A percentile compares a stretch with the other conserved stretches of the same genome.
phyloP scores from a whole-genome alignment of 1,284 basidiomycete genomes.

The Schizophyllum commune region DNA sequence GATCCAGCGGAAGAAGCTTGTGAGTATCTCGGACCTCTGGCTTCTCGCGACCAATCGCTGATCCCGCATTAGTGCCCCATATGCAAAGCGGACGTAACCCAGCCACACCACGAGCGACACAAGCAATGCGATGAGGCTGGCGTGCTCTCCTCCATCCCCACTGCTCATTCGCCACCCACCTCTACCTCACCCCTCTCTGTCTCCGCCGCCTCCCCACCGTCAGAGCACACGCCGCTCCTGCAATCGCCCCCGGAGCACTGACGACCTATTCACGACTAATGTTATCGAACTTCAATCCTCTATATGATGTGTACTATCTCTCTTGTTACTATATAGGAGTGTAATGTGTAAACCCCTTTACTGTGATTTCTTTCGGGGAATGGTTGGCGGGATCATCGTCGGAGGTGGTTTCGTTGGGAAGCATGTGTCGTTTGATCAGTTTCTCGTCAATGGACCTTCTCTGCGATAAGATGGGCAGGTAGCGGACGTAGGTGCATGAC shows the following conservation, averaged over 20 bases:
- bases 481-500: no score
- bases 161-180: neutral
- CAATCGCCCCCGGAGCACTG: neutral
- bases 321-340: neutral
- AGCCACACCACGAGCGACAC: conserved; percentile 27
- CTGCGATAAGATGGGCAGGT: no score
- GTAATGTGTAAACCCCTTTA: neutral
- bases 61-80: conserved; percentile 63
- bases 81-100: conserved; percentile 83
- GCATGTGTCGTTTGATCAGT: no score
- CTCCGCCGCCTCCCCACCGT: neutral
- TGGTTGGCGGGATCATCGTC: no score
- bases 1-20: conserved; percentile 82
- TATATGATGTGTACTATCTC: neutral
- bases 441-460: no score
- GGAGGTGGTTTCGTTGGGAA: no score
- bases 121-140: neutral
- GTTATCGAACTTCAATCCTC: neutral
- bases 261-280: neutral
- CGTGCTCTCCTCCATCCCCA: neutral
- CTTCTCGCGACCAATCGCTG: conserved; percentile 5
- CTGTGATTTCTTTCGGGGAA: neutral
- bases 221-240: neutral
- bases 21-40: conserved; percentile 27
- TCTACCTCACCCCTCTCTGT: neutral